Evolutionary conservation across 768 basidiomycete genomes (phyloP).

Genomic region (Tephrocybe sp.): DNA sequence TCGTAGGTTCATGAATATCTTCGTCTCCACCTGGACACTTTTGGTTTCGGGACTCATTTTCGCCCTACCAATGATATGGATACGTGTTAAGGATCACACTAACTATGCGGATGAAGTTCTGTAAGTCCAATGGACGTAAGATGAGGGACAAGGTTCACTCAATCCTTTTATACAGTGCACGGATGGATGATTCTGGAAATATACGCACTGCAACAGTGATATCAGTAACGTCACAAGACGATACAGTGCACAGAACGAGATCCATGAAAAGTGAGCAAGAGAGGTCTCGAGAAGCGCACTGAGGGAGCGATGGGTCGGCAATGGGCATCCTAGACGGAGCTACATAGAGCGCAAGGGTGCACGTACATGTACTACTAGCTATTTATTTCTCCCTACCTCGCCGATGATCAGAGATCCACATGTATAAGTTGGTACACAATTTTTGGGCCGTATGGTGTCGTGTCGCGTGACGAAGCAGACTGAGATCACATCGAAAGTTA

Average conservation of each 20-base stretch:
- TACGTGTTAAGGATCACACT: conserved; percentile 62
- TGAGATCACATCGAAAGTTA: no score
- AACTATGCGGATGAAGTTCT: conserved; percentile 49
- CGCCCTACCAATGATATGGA: conserved; percentile 72
- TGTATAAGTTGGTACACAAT: no score
- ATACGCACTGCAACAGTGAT: conserved; percentile 17
- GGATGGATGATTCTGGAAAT: conserved; percentile 40
- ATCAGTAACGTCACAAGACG: neutral
- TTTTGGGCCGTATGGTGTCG: no score
- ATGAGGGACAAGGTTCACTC: conserved; percentile 2
- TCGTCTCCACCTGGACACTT: conserved; percentile 72
- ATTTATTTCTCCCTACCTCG: no score
- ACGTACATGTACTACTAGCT: neutral
- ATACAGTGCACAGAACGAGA: neutral
- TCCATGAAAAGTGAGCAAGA: conserved; percentile 1
- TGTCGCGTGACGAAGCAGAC: no score
- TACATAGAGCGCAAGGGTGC: neutral
- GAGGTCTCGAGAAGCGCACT: neutral
- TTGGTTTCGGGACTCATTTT: conserved; percentile 62
- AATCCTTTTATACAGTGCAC: conserved; percentile 25
- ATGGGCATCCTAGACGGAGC: no score
- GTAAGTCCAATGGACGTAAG: conserved; percentile 31
- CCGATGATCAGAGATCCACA: no score
- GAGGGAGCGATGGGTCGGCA: neutral
- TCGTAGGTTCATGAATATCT: conserved; percentile 62